phyloP scores from a whole-genome alignment of 192 early-diverging fungal genomes.

The Podila minutissima region DNA sequence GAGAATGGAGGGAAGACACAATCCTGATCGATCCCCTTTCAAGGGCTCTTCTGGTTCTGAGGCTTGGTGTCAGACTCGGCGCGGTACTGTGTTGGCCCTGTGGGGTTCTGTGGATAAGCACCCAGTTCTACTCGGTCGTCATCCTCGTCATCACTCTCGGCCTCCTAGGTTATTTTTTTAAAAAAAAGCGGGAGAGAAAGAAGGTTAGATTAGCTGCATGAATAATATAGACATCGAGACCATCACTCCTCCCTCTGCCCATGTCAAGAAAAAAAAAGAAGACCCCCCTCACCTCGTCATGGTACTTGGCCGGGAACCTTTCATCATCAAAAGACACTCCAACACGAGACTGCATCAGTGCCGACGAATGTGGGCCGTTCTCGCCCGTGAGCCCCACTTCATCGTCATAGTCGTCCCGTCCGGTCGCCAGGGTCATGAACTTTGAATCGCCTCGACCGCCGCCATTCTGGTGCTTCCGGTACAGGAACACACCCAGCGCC shows the following conservation, averaged over 20 bases:
- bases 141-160: neutral
- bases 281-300: slow-evolving; percentile 19
- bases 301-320: slow-evolving; percentile 25
- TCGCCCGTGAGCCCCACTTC: slow-evolving; percentile 31
- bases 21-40: neutral
- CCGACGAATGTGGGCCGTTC: slow-evolving; percentile 47
- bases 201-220: neutral
- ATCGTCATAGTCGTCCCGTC: slow-evolving; percentile 37
- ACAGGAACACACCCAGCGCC: slow-evolving; percentile 6
- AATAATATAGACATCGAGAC: neutral
- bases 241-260: no score
- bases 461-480: slow-evolving; percentile 8
- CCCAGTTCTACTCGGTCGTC: slow-evolving; percentile 29
- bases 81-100: slow-evolving; percentile 22
- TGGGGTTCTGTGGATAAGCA: slow-evolving; percentile 27
- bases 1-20: neutral
- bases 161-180: slow-evolving; percentile 2
- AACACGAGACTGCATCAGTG: slow-evolving; percentile 42
- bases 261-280: neutral
- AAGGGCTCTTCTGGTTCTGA: slow-evolving; percentile 14
- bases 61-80: slow-evolving; percentile 21
- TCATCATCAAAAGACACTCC: slow-evolving; percentile 49
- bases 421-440: slow-evolving; percentile 33
- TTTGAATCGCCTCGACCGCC: neutral
- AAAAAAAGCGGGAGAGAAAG: slow-evolving; percentile 3